A percentile compares a stretch with the other conserved stretches of the same genome.
phyloP scores from a whole-genome alignment of 129 eudicot genomes.

The Pseudognaphalium luteoalbum region DNA sequence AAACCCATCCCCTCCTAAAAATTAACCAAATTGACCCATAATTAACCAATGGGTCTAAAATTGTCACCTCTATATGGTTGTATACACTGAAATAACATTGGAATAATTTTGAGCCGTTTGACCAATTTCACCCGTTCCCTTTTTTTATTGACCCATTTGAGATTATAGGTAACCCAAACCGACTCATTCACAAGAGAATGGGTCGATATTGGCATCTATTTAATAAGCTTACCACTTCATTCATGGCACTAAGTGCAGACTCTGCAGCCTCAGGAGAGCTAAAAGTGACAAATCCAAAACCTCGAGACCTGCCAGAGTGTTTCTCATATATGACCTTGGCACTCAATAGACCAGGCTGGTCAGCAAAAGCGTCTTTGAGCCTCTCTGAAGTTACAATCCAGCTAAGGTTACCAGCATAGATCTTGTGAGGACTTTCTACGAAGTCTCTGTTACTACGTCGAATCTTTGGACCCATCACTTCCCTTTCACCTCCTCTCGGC shows the following conservation, averaged over 20 bases:
- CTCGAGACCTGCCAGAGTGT: conserved; percentile 78
- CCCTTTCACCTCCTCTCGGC: conserved; percentile 88
- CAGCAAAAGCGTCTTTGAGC: conserved; percentile 63
- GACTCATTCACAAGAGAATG: neutral
- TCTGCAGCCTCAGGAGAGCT: conserved; percentile 63
- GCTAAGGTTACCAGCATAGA: conserved; percentile 86
- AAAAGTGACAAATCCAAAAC: conserved; percentile 85
- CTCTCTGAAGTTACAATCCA: conserved; percentile 75
- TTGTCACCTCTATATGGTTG: too few species aligned
- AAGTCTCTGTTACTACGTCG: conserved; percentile 59
- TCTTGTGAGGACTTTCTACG: conserved; percentile 80
- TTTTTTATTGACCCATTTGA: neutral
- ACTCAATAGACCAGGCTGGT: conserved; percentile 73
- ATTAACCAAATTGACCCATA: too few species aligned
- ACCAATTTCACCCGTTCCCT: neutral
- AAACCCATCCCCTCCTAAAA: too few species aligned
- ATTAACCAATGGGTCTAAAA: too few species aligned
- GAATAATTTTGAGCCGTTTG: neutral
- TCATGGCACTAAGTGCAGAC: conserved; percentile 60
- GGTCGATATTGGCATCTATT: neutral
- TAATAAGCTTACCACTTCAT: conserved; percentile 61
- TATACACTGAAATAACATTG: neutral
- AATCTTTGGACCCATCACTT: conserved; percentile 69
- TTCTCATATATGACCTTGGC: conserved; percentile 83
- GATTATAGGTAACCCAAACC: neutral